phyloP scores from a whole-genome alignment of 441 rosid genomes.

The Metrosideros polymorpha region DNA sequence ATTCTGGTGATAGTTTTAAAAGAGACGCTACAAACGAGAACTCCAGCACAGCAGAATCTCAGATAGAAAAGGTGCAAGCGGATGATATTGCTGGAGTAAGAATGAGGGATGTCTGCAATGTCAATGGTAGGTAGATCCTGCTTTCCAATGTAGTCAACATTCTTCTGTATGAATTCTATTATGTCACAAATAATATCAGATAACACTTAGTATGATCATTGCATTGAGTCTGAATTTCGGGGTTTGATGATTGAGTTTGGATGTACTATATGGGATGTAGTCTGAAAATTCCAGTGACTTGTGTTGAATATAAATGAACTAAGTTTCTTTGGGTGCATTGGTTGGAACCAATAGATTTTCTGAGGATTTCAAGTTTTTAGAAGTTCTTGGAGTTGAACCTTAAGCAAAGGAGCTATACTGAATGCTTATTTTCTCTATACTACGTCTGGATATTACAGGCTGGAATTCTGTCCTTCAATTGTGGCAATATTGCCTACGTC shows the following conservation, averaged over 20 bases:
- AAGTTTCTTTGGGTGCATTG: not conserved
- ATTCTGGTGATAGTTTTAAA: conserved; percentile 10
- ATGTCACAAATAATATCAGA: not conserved
- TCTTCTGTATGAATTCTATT: not conserved
- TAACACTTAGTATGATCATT: not conserved
- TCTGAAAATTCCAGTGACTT: not conserved
- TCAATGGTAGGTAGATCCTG: conserved; percentile 27
- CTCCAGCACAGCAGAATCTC: conserved; percentile 15
- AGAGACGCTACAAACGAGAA: conserved; percentile 14
- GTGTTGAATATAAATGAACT: not conserved
- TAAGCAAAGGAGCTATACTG: not conserved
- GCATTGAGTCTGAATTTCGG: not conserved
- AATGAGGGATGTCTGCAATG: conserved; percentile 14
- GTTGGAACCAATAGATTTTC: not conserved
- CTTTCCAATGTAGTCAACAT: not conserved
- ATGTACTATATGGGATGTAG: not conserved
- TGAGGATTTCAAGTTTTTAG: not conserved
- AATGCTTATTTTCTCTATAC: not conserved
- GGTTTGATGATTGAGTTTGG: not conserved
- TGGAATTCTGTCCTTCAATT: not conserved
- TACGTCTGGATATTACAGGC: not conserved
- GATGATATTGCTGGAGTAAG: conserved; percentile 12
- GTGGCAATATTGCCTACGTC: not conserved
- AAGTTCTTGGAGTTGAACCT: not conserved
- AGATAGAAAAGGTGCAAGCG: conserved; percentile 15